Conservation (phyloP, 371 early-diverging fungal species). For the Mortierella sp. region DNA sequence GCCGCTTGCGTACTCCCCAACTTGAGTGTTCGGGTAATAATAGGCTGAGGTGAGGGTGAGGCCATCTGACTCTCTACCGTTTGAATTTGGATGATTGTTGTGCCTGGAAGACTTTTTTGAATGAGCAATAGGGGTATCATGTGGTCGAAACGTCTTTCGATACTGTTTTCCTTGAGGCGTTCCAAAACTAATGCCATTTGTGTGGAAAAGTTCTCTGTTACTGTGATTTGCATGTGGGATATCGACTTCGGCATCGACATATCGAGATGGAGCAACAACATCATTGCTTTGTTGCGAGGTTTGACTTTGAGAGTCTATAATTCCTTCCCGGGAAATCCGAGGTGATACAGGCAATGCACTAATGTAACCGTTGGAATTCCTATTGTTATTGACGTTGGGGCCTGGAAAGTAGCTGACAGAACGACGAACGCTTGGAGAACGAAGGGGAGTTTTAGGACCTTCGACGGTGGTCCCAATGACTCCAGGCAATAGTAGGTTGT, state of each 20-base stretch:
- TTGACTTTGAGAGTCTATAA: not conserved
- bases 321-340: conserved; percentile 1
- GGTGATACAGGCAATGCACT: not conserved
- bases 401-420: not conserved
- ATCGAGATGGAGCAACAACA: conserved; percentile 6
- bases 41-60: conserved; percentile 9
- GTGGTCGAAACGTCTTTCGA: conserved; percentile 29
- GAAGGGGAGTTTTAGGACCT: conserved; percentile 45
- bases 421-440: conserved; percentile 17
- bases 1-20: not conserved
- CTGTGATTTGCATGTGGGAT: conserved; percentile 5
- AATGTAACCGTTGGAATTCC: not conserved
- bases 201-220: not conserved
- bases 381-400: not conserved
- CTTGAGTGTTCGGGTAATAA: conserved; percentile 15
- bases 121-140: conserved; percentile 37
- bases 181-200: not conserved
- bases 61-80: conserved; percentile 24
- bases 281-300: not conserved
- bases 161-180: conserved; percentile 25
- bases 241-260: conserved; percentile 24
- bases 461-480: conserved; percentile 47
- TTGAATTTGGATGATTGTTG: not conserved
- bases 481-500: conserved; percentile 40
- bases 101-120: conserved; percentile 1